Conservation (phyloP, 192 early-diverging fungal species). For the Backusella mclennaniae region DNA sequence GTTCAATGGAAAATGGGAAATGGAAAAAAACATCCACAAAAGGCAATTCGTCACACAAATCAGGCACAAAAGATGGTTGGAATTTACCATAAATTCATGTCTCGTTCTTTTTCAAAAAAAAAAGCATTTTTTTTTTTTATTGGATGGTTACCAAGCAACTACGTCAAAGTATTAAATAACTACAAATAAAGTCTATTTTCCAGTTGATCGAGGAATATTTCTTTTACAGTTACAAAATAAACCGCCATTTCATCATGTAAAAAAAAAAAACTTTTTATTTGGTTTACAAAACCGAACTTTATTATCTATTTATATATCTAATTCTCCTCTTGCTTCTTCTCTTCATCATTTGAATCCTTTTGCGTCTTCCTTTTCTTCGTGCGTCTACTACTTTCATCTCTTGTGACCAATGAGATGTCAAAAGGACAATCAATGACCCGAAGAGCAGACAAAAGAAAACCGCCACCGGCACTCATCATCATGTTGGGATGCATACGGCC, state of each 20-base stretch:
- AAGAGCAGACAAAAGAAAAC: constrained; percentile 65
- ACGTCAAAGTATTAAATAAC: too few relatives aligned
- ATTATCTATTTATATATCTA: constrained; percentile 1
- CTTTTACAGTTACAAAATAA: too few relatives aligned
- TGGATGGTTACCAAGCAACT: too few relatives aligned
- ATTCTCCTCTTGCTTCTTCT: neutral
- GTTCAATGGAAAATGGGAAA: neutral
- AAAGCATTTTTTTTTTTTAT: too few relatives aligned
- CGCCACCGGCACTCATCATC: constrained; percentile 73
- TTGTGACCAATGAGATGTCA: constrained; percentile 13
- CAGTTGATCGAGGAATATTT: too few relatives aligned
- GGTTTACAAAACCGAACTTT: neutral
- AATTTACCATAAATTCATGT: too few relatives aligned
- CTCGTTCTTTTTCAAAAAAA: too few relatives aligned
- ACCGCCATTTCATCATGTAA: too few relatives aligned
- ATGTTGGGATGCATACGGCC: constrained; percentile 80
- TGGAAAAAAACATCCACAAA: neutral
- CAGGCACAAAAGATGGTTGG: neutral
- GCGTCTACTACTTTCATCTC: constrained; percentile 7
- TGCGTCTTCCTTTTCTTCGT: constrained; percentile 1
- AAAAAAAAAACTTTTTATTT: too few relatives aligned
- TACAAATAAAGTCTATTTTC: too few relatives aligned
- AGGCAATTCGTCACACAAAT: neutral
- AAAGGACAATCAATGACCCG: constrained; percentile 46
- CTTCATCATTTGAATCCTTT: neutral